Percentiles rank a stretch among this genome's conserved stretches.
Conservation (phyloP, 805 yeast species). For the Candida qinlingensis region DNA sequence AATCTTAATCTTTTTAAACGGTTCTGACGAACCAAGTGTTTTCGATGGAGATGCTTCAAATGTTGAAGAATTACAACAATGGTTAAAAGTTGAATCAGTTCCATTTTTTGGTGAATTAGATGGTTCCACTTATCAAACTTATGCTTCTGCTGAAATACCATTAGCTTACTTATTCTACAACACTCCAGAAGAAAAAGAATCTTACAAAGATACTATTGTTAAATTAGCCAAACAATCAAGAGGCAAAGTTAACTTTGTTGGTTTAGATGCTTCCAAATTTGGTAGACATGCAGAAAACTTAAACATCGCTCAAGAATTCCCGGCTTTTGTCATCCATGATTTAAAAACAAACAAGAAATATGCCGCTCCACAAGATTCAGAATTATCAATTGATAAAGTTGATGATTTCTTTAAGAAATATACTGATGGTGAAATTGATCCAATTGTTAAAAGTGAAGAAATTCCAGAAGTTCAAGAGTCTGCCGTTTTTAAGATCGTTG, state of each 20-base stretch:
- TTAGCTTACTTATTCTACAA: conserved; percentile 85
- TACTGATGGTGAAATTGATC: conserved; percentile 56
- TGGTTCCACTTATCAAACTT: conserved; percentile 69
- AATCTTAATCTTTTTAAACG: conserved; percentile 27
- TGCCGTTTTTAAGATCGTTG: conserved; percentile 74
- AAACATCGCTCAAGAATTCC: conserved; percentile 80
- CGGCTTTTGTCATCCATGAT: conserved; percentile 87
- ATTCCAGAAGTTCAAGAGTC: conserved; percentile 79
- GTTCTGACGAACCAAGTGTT: conserved; percentile 27
- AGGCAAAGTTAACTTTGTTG: conserved; percentile 83
- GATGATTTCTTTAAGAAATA: conserved; percentile 58
- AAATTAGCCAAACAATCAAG: conserved; percentile 68
- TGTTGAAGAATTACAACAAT: conserved; percentile 22
- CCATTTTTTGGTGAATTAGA: conserved; percentile 87
- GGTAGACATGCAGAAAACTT: conserved; percentile 86
- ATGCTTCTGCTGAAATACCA: conserved; percentile 70
- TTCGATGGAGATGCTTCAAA: conserved; percentile 25
- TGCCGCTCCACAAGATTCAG: conserved; percentile 59
- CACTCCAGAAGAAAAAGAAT: conserved; percentile 57
- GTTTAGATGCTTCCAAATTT: conserved; percentile 72
- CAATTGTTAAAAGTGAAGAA: conserved; percentile 80
- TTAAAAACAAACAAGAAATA: conserved; percentile 62
- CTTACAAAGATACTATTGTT: conserved; percentile 44
- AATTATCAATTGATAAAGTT: conserved; percentile 48
- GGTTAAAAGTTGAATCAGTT: conserved; percentile 51